Conservation (phyloP, 2,329 filamentous ascomycete genomes). For the Colletotrichum horii region DNA sequence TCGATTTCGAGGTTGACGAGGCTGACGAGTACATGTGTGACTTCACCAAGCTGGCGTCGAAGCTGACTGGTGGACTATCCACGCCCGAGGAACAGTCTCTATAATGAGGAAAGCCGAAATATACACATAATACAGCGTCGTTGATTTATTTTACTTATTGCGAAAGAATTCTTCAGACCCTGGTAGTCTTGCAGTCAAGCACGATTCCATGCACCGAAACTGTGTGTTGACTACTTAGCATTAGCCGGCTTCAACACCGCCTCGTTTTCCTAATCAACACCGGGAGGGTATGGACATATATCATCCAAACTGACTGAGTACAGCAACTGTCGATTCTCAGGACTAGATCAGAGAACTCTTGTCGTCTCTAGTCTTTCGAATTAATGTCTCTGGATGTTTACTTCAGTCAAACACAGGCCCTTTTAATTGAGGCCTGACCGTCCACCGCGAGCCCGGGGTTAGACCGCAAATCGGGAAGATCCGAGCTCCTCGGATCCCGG, state of each 20-base stretch:
- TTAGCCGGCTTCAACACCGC: not conserved
- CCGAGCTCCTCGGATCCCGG: not conserved
- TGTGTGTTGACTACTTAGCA: accelerated
- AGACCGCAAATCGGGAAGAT: not conserved
- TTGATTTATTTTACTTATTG: not conserved
- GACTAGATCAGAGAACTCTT: not conserved
- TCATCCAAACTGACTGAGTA: accelerated
- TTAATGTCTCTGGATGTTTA: too few species aligned
- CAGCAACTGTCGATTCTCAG: not conserved
- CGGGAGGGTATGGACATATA: not conserved
- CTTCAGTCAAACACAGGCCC: not conserved
- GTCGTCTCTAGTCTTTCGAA: accelerated
- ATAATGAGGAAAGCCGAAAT: not conserved
- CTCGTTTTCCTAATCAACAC: too few species aligned
- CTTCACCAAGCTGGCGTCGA: not conserved
- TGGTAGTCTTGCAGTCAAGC: too few species aligned
- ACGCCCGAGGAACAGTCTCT: not conserved
- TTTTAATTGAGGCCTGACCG: not conserved
- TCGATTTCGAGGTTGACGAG: constrained; percentile 47
- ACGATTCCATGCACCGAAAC: not conserved
- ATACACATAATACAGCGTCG: not conserved
- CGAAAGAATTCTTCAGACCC: too few species aligned
- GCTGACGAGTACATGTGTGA: not conserved
- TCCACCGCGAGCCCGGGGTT: not conserved
- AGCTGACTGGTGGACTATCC: not conserved